Evolutionary conservation across 2,329 filamentous ascomycete species (phyloP).

Genomic region (Neophaeococcomyces mojaviensis): DNA sequence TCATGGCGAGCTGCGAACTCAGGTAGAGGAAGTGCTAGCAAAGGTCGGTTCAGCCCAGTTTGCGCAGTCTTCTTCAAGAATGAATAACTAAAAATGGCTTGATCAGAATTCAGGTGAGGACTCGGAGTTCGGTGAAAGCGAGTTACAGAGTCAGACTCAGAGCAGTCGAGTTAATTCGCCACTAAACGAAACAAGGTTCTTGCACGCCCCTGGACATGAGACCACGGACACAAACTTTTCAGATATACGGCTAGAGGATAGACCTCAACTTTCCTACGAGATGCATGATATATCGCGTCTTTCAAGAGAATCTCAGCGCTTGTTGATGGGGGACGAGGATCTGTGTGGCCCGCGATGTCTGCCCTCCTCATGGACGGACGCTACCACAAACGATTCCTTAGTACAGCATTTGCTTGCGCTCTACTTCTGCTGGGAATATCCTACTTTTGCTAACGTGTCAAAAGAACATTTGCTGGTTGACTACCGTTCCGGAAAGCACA

Average conservation of each 20-base stretch:
- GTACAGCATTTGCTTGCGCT: constrained; percentile 9
- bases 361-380: constrained; percentile 6
- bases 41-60: neutral
- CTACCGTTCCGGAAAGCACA: constrained; percentile 1
- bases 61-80: neutral
- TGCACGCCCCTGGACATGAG: too few relatives aligned
- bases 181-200: too few relatives aligned
- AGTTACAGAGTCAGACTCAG: too few relatives aligned
- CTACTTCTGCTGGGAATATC: constrained; percentile 12
- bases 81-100: too few relatives aligned
- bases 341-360: neutral
- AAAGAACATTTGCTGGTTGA: constrained; percentile 11
- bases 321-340: constrained; percentile 1
- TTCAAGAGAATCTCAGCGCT: neutral
- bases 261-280: neutral
- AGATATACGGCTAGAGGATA: too few relatives aligned
- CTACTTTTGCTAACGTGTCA: constrained; percentile 8
- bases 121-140: too few relatives aligned
- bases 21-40: neutral
- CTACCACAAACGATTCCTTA: constrained; percentile 6
- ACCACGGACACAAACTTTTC: too few relatives aligned
- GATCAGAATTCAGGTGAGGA: neutral
- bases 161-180: too few relatives aligned
- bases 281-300: constrained; percentile 5
- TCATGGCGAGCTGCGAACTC: neutral